A percentile compares a stretch with the other conserved stretches of the same genome.
phyloP scores from a whole-genome alignment of 148 eudicot genomes.

The Heliamphora exappendiculata region DNA sequence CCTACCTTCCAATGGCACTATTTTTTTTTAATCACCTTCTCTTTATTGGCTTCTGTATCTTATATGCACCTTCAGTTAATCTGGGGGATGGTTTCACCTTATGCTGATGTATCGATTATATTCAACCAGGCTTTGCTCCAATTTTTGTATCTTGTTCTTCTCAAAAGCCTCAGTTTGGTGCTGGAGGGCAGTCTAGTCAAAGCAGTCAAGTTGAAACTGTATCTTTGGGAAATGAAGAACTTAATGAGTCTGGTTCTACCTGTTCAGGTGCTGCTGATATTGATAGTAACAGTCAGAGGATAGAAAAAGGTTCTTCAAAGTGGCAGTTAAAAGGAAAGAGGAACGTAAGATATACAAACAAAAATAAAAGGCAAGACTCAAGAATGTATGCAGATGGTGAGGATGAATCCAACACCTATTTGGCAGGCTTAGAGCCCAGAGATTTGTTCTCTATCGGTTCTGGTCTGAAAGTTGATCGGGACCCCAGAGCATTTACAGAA shows the following conservation, averaged over 20 bases:
- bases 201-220: slow-evolving; percentile 38
- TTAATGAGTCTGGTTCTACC: slow-evolving; percentile 38
- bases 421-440: slow-evolving; percentile 17
- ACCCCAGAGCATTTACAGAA: slow-evolving; percentile 11
- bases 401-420: slow-evolving; percentile 28
- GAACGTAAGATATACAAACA: slow-evolving; percentile 38
- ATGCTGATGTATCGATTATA: slow-evolving; percentile 11
- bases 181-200: slow-evolving; percentile 27
- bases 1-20: slow-evolving; percentile 1
- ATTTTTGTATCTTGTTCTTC: slow-evolving; percentile 11
- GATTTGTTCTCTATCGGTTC: slow-evolving; percentile 21
- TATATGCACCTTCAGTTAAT: background rate
- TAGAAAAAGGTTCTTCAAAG: slow-evolving; percentile 49
- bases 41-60: background rate
- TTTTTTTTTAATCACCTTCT: background rate
- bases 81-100: background rate
- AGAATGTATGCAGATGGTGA: slow-evolving; percentile 21
- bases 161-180: slow-evolving; percentile 23
- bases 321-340: slow-evolving; percentile 87
- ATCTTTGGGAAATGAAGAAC: slow-evolving; percentile 36
- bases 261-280: slow-evolving; percentile 37
- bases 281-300: slow-evolving; percentile 19
- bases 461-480: slow-evolving; percentile 11
- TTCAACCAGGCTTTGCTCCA: slow-evolving; percentile 22
- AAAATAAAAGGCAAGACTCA: slow-evolving; percentile 25